Base-by-base conservation (phyloP, 306 rosid species). In the Casuarina cunninghamiana region DNA sequence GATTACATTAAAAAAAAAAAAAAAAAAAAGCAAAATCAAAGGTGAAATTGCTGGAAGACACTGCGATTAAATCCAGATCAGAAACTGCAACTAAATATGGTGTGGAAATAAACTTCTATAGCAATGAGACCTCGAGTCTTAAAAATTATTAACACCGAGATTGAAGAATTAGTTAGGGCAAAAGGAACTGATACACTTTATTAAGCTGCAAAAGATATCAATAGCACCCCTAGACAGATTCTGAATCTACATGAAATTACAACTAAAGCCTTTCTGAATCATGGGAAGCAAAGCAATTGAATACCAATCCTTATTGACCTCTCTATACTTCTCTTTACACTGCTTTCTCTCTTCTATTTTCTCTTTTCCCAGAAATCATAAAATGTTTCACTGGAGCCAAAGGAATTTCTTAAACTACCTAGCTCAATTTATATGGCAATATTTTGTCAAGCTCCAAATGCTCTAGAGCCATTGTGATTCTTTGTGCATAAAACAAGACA, bases 11-110 rank as follows among this genome's bases (percentile, higher is more conserved):
- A 54, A 60, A 66, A 78, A 50, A 46, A 76, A 19, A 54, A 32
- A 69, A 55, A 72, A 32, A 43, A 43, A 49, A 48, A 42, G n/a
- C 63, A 80, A 55, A 41, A 44, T 6, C 12, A 53, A 49, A 72
- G 62, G 4, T 39, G 37, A 73, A 73, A 63, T 50, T 50, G 37
- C 32, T 42, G 50, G 46, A 66, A 42, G 50, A 21, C 21, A 44
- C 50, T 48, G 51, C 51, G 11, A 48, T 6, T 7, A 48, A 46
- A 48, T 48, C 13, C 51, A 48, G 12, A 10, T 48, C 51, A 48
- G 12, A 48, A 26, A 58, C 11, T 15, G 45, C 69, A 62, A 35
- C 16, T 62, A 38, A 55, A 35, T 62, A 43, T 19, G 13, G 17
- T 35, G 35, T 13, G 12, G 43, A 62, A 35, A 43, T 62, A 11